phyloP scores from a whole-genome alignment of 1,284 basidiomycete genomes.

The Cerrena zonata region DNA sequence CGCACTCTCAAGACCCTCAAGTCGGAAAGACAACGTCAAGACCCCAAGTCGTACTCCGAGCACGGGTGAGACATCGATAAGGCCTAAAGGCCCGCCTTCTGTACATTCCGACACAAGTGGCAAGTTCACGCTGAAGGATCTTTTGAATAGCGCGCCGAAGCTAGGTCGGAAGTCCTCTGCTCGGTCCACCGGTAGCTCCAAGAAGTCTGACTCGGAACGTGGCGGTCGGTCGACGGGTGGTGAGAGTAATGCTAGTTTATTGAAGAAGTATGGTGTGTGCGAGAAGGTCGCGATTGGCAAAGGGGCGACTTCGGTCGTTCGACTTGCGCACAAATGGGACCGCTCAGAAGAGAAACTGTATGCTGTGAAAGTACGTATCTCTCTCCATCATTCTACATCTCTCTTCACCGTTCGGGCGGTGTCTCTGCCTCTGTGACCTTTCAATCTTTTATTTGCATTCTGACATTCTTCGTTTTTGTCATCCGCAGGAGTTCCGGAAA shows the following conservation, averaged over 20 bases:
- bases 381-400: constrained; percentile 6
- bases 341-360: constrained; percentile 95
- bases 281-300: constrained; percentile 96
- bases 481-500: constrained; percentile 86
- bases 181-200: constrained; percentile 58
- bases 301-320: constrained; percentile 93
- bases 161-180: constrained; percentile 66
- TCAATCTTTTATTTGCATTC: too few species aligned
- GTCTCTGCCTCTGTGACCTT: too few species aligned
- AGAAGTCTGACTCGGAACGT: constrained; percentile 65
- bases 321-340: constrained; percentile 98
- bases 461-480: neutral
- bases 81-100: constrained; percentile 29
- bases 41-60: constrained; percentile 24
- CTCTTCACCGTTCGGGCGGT: too few species aligned
- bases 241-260: constrained; percentile 57
- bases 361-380: constrained; percentile 80
- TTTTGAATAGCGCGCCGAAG: constrained; percentile 65
- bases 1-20: constrained; percentile 14
- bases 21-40: constrained; percentile 18
- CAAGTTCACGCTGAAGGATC: constrained; percentile 81
- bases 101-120: constrained; percentile 57
- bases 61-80: constrained; percentile 23
- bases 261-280: constrained; percentile 95
- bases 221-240: constrained; percentile 55